phyloP scores from a whole-genome alignment of 306 rosid genomes.

The Ziziphus jujuba region DNA sequence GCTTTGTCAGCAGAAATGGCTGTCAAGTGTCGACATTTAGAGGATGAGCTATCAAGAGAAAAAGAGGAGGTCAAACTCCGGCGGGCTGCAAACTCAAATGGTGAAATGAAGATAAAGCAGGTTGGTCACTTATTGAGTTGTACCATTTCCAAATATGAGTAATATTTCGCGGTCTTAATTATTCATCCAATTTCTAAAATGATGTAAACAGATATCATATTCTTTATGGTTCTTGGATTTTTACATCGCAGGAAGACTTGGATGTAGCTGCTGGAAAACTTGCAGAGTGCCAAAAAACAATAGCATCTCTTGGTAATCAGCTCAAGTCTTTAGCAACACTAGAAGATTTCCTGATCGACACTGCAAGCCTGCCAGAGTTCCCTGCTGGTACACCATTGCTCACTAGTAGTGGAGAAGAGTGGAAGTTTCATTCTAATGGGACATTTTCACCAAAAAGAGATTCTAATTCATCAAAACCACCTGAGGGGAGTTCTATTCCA shows the following conservation, averaged over 20 bases:
- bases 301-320: constrained; percentile 89
- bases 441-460: constrained; percentile 74
- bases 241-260: constrained; percentile 70
- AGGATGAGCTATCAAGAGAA: constrained; percentile 57
- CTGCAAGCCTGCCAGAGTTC: constrained; percentile 54
- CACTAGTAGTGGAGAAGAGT: constrained; percentile 42
- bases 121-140: constrained; percentile 38
- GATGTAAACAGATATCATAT: background rate
- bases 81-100: constrained; percentile 40
- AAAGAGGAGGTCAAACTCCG: constrained; percentile 52
- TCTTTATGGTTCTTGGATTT: constrained; percentile 14
- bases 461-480: constrained; percentile 37
- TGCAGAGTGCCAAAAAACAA: constrained; percentile 91
- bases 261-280: constrained; percentile 89
- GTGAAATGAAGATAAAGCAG: constrained; percentile 77
- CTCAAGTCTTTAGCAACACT: constrained; percentile 78
- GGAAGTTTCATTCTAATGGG: constrained; percentile 61
- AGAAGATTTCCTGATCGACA: constrained; percentile 84
- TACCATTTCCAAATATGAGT: background rate
- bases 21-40: constrained; percentile 47
- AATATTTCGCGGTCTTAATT: background rate
- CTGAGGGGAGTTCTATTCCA: constrained; percentile 41
- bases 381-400: constrained; percentile 42
- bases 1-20: constrained; percentile 46
- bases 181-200: constrained; percentile 3